Base-by-base conservation (phyloP, 2,329 filamentous ascomycete species). In the Ceratocystis harringtonii region DNA sequence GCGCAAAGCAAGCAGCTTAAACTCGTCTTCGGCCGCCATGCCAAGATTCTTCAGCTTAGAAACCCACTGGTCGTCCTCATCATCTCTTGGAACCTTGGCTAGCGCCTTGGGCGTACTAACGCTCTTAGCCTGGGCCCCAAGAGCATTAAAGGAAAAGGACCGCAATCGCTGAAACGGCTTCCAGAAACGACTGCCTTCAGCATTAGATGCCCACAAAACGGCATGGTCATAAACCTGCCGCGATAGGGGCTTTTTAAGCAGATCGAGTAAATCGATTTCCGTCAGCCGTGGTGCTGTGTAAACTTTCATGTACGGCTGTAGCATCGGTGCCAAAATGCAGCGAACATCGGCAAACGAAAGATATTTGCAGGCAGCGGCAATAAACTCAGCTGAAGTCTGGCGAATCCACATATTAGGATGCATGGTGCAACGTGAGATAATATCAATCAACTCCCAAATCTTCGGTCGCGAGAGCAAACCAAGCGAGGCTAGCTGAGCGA, bases 401-500 rank as follows among this genome's bases (percentile, higher is more conserved):
- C 92, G 84, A 64, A 99, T 92, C 92, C 94, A 99, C 7, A 90
- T 78, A 70, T 96, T 97, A 0, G 94, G 94, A 72, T 99, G 94
- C 79, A 96, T 86, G 12, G 92, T 86, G 71, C 97, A 96, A 2
- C 91, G 84, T 5, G 83, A 86, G 15, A 92, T 84, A 48, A 92
- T 85, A 68, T 95, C 87, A 25, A 95, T 84, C 48, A 99, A 78
- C 72, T 96, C 91, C 87, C 91, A 96, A 1, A 86, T 87, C 67
- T 89, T 92, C 5, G 86, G 81, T 71, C 90, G 84, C 63, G 95
- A 92, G 60, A 99, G 84, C 0, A 99, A 78, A 0, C 94, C 95
- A 22, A 99, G 79, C 64, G 88, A 86, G 7, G 92, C 91, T 78
- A 99, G 89, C 67, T 89, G 87, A 1, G 91, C 90, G 61, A 99